phyloP scores from a whole-genome alignment of 2,329 filamentous ascomycete genomes.

The Teratosphaeria pseudoeucalypti region DNA sequence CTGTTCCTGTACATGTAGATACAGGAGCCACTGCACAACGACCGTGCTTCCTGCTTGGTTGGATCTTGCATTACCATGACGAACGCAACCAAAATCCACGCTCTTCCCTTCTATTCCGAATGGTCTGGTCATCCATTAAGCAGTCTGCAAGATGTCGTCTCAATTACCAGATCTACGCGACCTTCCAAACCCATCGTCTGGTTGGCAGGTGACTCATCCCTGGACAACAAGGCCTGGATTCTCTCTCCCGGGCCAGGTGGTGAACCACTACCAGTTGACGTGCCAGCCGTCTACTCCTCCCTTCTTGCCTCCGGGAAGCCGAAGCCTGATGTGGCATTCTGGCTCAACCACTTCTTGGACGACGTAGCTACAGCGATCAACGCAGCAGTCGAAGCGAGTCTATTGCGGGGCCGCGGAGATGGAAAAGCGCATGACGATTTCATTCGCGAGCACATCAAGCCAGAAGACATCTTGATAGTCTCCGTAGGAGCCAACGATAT shows the following conservation, averaged over 20 bases:
- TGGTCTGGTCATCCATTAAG: conserved; percentile 7
- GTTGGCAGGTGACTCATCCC: conserved; percentile 5
- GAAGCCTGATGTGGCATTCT: conserved; percentile 7
- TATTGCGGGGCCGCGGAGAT: conserved; percentile 2
- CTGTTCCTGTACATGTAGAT: background rate
- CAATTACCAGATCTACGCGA: background rate
- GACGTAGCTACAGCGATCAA: conserved; percentile 3
- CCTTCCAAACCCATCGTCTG: conserved; percentile 1
- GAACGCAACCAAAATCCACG: background rate
- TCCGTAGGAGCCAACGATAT: conserved; percentile 7
- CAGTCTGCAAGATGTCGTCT: background rate
- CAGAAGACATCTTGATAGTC: conserved; percentile 4
- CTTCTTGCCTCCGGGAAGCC: conserved; percentile 1
- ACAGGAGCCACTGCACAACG: background rate
- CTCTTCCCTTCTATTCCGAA: conserved; percentile 4
- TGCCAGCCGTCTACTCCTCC: conserved; percentile 2
- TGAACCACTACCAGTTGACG: conserved; percentile 1
- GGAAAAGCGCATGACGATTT: conserved; percentile 3
- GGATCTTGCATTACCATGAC: background rate
- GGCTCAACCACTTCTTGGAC: conserved; percentile 3
- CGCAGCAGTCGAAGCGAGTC: conserved; percentile 6
- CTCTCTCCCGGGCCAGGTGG: conserved; percentile 3
- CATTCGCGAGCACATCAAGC: conserved; percentile 4
- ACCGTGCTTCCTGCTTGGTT: background rate
- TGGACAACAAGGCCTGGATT: conserved; percentile 8